These are phyloP conservation scores for Fonsecaea nubica DNA, from an alignment of 2,329 filamentous ascomycete species.

Conservation along the genomic window DNA sequence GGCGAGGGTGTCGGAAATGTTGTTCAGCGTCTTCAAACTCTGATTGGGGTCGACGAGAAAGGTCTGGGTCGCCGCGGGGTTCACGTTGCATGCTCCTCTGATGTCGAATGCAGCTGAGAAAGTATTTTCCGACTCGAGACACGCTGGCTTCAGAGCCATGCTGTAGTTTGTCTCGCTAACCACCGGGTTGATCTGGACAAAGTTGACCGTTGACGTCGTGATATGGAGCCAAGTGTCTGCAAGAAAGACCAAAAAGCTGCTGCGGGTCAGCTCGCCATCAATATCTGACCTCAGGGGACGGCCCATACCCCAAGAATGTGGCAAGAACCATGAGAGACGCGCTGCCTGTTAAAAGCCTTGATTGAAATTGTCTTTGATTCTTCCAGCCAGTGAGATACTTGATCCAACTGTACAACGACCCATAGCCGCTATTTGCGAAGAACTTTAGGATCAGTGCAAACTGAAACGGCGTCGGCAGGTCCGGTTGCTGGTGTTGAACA, in stretches of 20 bases:
- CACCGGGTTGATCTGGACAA: conserved; percentile 27
- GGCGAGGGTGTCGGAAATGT: conserved; percentile 14
- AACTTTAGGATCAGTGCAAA: conserved; percentile 6
- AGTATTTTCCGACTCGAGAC: not conserved
- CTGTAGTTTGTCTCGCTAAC: not conserved
- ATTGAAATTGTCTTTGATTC: not conserved
- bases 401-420: not conserved
- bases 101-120: not conserved
- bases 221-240: conserved; percentile 43
- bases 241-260: not conserved
- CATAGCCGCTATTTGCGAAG: not conserved
- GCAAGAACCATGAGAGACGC: not conserved
- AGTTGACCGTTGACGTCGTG: conserved; percentile 39
- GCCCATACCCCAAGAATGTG: not conserved
- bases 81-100: conserved; percentile 5
- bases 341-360: not conserved
- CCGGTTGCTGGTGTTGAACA: conserved; percentile 8
- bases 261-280: not conserved
- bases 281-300: not conserved
- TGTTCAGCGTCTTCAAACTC: conserved; percentile 12
- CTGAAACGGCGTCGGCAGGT: conserved; percentile 14
- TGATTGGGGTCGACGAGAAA: conserved; percentile 15
- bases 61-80: not conserved
- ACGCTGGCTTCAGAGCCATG: not conserved
- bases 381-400: not conserved